Conservation (phyloP, 2,329 filamentous ascomycete genomes). For the Alternaria sp. region DNA sequence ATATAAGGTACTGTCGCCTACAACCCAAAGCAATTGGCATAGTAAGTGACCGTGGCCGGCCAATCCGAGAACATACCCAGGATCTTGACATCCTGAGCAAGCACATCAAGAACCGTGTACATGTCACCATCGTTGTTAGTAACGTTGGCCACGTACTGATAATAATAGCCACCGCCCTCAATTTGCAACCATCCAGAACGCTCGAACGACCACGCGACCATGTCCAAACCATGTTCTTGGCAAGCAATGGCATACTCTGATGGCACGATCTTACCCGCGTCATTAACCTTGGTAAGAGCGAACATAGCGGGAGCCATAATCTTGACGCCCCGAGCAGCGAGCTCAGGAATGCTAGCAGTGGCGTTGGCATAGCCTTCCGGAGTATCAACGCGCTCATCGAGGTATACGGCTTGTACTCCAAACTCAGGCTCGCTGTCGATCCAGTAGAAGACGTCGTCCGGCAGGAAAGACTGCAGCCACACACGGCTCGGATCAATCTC, state of each 20-base stretch:
- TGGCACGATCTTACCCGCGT: slow-evolving; percentile 66
- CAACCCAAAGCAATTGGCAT: slow-evolving; percentile 72
- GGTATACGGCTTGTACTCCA: slow-evolving; percentile 68
- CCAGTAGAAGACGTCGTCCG: slow-evolving; percentile 72
- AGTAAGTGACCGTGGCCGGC: slow-evolving; percentile 73
- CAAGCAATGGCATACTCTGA: slow-evolving; percentile 69
- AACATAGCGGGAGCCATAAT: slow-evolving; percentile 70
- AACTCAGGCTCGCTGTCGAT: slow-evolving; percentile 68
- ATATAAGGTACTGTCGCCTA: slow-evolving; percentile 14
- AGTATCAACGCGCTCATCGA: slow-evolving; percentile 67
- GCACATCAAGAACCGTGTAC: slow-evolving; percentile 70
- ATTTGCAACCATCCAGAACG: slow-evolving; percentile 67
- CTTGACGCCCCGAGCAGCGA: slow-evolving; percentile 66
- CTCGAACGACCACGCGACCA: slow-evolving; percentile 75
- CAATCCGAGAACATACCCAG: slow-evolving; percentile 73
- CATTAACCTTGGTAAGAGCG: slow-evolving; percentile 64
- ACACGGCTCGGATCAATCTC: slow-evolving; percentile 53
- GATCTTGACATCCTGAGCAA: slow-evolving; percentile 68
- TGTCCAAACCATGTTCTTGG: slow-evolving; percentile 68
- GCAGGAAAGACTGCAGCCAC: slow-evolving; percentile 71
- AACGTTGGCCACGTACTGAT: slow-evolving; percentile 56
- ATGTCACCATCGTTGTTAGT: slow-evolving; percentile 70
- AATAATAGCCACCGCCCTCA: slow-evolving; percentile 56
- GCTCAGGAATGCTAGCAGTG: slow-evolving; percentile 64
- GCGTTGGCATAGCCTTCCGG: slow-evolving; percentile 62